These are phyloP conservation scores for Mycena haematopus DNA, from an alignment of 768 basidiomycete species.

Conservation along the genomic window DNA sequence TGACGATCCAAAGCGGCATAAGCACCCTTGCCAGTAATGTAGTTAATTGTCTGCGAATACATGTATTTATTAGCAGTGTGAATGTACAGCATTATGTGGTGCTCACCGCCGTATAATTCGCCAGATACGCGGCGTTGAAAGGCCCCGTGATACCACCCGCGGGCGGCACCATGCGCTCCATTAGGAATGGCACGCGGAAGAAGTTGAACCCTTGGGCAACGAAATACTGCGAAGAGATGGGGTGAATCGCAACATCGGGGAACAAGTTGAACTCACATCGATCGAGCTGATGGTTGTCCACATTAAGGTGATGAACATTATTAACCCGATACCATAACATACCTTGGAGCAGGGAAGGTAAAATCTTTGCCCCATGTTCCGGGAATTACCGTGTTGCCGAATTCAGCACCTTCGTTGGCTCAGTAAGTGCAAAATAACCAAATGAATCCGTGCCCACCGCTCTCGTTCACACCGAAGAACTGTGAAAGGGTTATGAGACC, in stretches of 20 bases:
- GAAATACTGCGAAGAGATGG: slow-evolving; percentile 55
- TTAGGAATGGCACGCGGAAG: slow-evolving; percentile 54
- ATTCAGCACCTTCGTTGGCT: slow-evolving; percentile 49
- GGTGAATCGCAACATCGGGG: neutral
- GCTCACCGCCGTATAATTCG: slow-evolving; percentile 52
- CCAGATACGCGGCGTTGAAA: slow-evolving; percentile 59
- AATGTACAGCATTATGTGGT: neutral
- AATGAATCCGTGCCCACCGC: slow-evolving; percentile 39
- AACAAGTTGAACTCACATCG: slow-evolving; percentile 34
- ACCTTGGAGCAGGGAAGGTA: slow-evolving; percentile 25
- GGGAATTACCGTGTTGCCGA: slow-evolving; percentile 55
- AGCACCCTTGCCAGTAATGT: slow-evolving; percentile 65
- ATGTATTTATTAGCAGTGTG: neutral
- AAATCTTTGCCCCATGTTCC: slow-evolving; percentile 48
- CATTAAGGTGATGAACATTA: neutral
- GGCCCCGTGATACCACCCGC: slow-evolving; percentile 59
- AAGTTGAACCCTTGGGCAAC: slow-evolving; percentile 46
- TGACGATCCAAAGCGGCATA: slow-evolving; percentile 62
- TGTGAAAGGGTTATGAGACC: neutral
- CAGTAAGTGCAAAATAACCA: neutral
- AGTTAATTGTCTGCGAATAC: slow-evolving; percentile 53
- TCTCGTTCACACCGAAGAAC: slow-evolving; percentile 68
- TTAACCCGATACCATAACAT: neutral
- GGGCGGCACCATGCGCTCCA: slow-evolving; percentile 63
- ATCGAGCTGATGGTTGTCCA: slow-evolving; percentile 54